Base-by-base conservation (phyloP, 2,329 filamentous ascomycete genomes). In the Colletotrichum camelliae region DNA sequence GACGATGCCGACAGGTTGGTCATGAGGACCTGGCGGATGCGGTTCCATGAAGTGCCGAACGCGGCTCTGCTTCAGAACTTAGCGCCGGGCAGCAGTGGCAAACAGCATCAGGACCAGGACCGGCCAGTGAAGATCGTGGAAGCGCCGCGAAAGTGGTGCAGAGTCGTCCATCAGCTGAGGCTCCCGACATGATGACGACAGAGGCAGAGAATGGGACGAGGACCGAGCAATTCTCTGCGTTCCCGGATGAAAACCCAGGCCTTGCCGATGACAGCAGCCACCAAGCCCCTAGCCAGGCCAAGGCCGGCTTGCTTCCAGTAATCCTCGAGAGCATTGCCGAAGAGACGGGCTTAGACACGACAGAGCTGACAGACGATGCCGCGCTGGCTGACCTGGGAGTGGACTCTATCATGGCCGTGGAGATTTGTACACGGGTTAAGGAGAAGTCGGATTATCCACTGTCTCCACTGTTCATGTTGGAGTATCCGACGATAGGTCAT, bases 41-140 rank as follows among this genome's bases (percentile, higher is more conserved):
- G 55, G 16, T 72, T 72, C 18, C 70, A 72, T n/a, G 64, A 67
- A 52, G 64, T 62, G 1, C 27, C 18, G 4, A 68, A 72, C 37
- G 5, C 64, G 7, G 55, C 58, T 18, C 31, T 72, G 16, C 16
- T 39, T 12, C 24, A 12, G 4, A 27, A 18, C 18, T 4, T 24
- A 7, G 37, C 13, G 5, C 55, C 55, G 4, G 24, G 24, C 3
- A 24, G 24, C 24, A 24, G 6, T 16, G 16, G 15, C 4, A 31
- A 7, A 4, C 55, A 27, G 21, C 13, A 58, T 2, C 8, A 27
- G 16, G 27, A n/a, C 24, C 55, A 21, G 10, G n/a, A 1, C n/a
- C n/a, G 10, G 2, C 7, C 43, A 52, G n/a, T 4, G 2, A 52
- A 52, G 43, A 4, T 7, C 0, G 10, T 7, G 43, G 43, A 48